A percentile compares a stretch with the other conserved stretches of the same genome.
phyloP scores from a whole-genome alignment of 1,139 yeast genomes.

The Saccharomyces uvarum region DNA sequence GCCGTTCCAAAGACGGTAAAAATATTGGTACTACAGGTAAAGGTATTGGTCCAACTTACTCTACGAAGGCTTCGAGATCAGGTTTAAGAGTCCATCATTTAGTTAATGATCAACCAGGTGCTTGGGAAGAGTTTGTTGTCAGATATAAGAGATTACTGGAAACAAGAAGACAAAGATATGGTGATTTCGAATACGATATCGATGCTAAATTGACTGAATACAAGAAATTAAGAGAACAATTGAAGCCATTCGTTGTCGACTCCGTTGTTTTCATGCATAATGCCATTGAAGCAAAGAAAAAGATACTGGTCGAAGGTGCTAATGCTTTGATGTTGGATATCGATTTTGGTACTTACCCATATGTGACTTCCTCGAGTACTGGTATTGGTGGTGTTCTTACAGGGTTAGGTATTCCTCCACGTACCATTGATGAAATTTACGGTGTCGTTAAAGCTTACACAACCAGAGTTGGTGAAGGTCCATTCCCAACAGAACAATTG shows the following conservation, averaged over 20 bases:
- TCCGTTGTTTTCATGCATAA: slow-evolving; percentile 84
- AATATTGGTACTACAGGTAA: slow-evolving; percentile 98
- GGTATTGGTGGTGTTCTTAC: slow-evolving; percentile 98
- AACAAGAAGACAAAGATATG: slow-evolving; percentile 82
- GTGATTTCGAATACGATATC: slow-evolving; percentile 80
- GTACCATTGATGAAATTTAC: slow-evolving; percentile 63
- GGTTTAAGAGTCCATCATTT: slow-evolving; percentile 96
- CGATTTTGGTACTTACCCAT: slow-evolving; percentile 97
- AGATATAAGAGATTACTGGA: slow-evolving; percentile 69
- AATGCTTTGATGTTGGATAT: slow-evolving; percentile 96
- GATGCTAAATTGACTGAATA: slow-evolving; percentile 75
- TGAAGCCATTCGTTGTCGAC: slow-evolving; percentile 90
- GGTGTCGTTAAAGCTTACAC: slow-evolving; percentile 99
- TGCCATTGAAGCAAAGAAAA: slow-evolving; percentile 70
- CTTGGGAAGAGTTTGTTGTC: slow-evolving; percentile 86
- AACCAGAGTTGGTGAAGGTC: slow-evolving; percentile 98
- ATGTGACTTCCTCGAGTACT: slow-evolving; percentile 90
- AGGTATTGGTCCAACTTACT: slow-evolving; percentile 97
- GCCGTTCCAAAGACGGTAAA: slow-evolving; percentile 54
- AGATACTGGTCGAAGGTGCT: slow-evolving; percentile 93
- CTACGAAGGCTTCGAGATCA: slow-evolving; percentile 93
- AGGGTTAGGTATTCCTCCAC: slow-evolving; percentile 93
- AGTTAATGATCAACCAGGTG: slow-evolving; percentile 78
- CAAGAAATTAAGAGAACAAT: slow-evolving; percentile 61
- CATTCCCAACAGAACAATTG: slow-evolving; percentile 96